A percentile compares a stretch with the other conserved stretches of the same genome.
Evolutionary conservation across 768 basidiomycete genomes (phyloP).

Genomic region (Mycena alexandri): DNA sequence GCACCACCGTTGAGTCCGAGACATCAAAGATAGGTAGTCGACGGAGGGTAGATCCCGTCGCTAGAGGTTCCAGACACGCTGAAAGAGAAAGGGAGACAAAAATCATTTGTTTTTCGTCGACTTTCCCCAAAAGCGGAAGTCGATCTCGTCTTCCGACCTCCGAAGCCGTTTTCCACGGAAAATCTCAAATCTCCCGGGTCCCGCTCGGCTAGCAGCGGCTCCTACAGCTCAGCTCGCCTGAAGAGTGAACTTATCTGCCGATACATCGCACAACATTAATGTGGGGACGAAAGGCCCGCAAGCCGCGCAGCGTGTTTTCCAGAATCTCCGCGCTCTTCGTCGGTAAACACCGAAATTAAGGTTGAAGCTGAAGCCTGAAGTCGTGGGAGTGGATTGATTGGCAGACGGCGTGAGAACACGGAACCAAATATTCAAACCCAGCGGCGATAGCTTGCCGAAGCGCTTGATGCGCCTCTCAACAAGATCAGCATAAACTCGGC

Average conservation of each 20-base stretch:
- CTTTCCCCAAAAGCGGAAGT: slow-evolving; percentile 1
- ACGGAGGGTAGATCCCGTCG: slow-evolving; percentile 1
- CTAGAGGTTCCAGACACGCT: too few relatives aligned
- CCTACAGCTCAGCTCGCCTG: slow-evolving; percentile 1
- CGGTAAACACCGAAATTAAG: slow-evolving; percentile 22
- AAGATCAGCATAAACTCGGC: not conserved
- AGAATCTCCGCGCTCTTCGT: not conserved
- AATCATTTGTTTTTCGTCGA: too few relatives aligned
- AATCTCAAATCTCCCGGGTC: not conserved
- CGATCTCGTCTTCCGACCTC: too few relatives aligned
- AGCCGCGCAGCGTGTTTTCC: slow-evolving; percentile 17
- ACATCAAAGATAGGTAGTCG: slow-evolving; percentile 1
- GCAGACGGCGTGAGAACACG: slow-evolving; percentile 3
- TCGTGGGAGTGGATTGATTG: not conserved
- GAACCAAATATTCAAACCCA: slow-evolving; percentile 18
- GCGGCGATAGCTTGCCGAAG: not conserved
- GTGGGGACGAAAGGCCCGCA: not conserved
- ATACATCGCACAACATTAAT: not conserved
- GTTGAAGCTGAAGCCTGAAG: not conserved
- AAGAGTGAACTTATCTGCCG: too few relatives aligned
- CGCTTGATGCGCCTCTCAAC: slow-evolving; percentile 6
- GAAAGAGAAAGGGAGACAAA: too few relatives aligned
- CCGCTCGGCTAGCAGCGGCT: not conserved
- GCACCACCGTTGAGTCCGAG: slow-evolving; percentile 9
- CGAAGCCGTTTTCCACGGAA: slow-evolving; percentile 23